A percentile compares a stretch with the other conserved stretches of the same genome.
phyloP scores from a whole-genome alignment of 768 basidiomycete species.

The Peribolospora kevripleyi region DNA sequence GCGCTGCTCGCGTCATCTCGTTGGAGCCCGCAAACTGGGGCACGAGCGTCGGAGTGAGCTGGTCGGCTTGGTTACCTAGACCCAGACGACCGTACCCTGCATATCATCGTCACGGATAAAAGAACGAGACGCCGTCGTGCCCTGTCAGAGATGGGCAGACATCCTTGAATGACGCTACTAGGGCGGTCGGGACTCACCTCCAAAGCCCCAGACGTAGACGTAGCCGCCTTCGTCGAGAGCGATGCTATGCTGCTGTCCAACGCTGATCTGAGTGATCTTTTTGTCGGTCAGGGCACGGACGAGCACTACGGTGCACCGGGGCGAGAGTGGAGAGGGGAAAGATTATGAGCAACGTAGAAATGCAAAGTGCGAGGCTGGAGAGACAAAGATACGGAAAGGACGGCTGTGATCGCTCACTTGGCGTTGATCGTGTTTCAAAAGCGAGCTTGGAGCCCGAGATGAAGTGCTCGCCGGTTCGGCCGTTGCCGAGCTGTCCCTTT shows the following conservation, averaged over 20 bases:
- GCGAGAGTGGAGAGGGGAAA: too few species aligned
- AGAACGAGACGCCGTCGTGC: too few species aligned
- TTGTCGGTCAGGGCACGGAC: slow-evolving; percentile 45
- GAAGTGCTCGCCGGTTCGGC: slow-evolving; percentile 76
- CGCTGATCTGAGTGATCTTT: slow-evolving; percentile 56
- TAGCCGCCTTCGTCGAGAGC: slow-evolving; percentile 58
- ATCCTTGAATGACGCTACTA: not conserved
- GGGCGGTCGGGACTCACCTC: slow-evolving; percentile 24
- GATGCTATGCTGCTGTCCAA: slow-evolving; percentile 65
- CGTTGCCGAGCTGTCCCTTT: slow-evolving; percentile 79
- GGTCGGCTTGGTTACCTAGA: slow-evolving; percentile 60
- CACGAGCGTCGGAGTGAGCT: slow-evolving; percentile 52
- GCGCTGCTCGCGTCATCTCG: slow-evolving; percentile 33
- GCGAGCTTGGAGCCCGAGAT: slow-evolving; percentile 47
- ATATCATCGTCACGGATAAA: not conserved
- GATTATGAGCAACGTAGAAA: too few species aligned
- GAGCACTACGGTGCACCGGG: slow-evolving; percentile 21
- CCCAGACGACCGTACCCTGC: slow-evolving; percentile 60
- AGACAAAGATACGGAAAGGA: not conserved
- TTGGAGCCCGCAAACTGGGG: slow-evolving; percentile 61
- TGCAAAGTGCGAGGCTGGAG: too few species aligned
- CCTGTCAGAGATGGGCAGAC: not conserved
- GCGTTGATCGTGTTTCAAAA: not conserved
- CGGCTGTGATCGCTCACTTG: slow-evolving; percentile 6
- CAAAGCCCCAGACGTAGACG: slow-evolving; percentile 69